Base-by-base conservation (phyloP, 768 basidiomycete genomes). In the Termitomyces bulborhizus region DNA sequence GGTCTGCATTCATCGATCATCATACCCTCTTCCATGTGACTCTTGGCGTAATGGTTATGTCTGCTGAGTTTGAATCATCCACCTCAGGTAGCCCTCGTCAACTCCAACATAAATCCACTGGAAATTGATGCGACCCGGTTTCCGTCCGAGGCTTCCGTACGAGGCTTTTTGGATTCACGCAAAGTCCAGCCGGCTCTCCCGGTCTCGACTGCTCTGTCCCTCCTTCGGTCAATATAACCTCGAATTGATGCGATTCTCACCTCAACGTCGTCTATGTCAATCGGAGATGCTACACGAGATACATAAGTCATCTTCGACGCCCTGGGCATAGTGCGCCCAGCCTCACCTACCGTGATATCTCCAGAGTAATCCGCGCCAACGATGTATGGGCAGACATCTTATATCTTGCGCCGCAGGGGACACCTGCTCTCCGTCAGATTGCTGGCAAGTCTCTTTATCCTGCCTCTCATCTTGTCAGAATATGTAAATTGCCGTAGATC, bases 1-100 rank as follows among this genome's bases (percentile, higher is more conserved):
- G n/a, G 89, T 0, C 71, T 91, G 4, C 84, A 91, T 66, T 63
- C 62, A 8, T 74, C 78, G 3, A 81, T 90, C 60, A 66, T 86
- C 51, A 76, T 89, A 53, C 73, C 77, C 42, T 78, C 80, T 68
- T 90, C 42, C 88, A 91, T 66, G 68, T 90, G 54, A 90, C 88
- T 0, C 69, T 91, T 2, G 88, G 88, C 1, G 86, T 89, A 1
- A 86, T 91, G 84, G 69, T 78, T 0, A 80, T 90, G 18, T 5
- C 32, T 29, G 7, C 37, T n/a, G 49, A 51, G 16, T 26, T 37
- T 18, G 11, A 31, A 34, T 11, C 5, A 16, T 13, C 12, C 12
- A 43, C 12, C 21, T 13, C 42, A 21, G 21, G 21, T 1, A 21
- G 21, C 21, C 21, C 11, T 12, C 12, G 4, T 12, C 42, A 13